These are phyloP conservation scores for Wallacemonas sp. DNA, from an alignment of 208 protist species.

Conservation along the genomic window DNA sequence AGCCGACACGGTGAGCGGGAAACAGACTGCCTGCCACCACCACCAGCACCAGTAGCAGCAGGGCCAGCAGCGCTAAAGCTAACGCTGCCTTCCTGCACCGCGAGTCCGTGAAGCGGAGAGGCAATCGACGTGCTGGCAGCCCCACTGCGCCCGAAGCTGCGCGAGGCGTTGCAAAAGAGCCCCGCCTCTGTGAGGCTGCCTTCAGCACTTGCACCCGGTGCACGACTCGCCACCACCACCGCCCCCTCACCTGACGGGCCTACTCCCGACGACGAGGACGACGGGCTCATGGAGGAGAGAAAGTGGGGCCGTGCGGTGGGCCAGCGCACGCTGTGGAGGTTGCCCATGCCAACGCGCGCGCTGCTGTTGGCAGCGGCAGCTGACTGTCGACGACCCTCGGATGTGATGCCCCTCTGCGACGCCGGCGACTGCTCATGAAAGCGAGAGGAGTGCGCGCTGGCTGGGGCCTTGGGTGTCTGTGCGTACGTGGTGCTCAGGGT, in stretches of 20 bases:
- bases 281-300: background rate
- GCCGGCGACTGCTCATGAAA: no score
- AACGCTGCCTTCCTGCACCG: no score
- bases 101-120: background rate
- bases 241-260: no score
- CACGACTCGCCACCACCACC: no score
- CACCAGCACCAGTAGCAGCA: no score
- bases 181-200: background rate
- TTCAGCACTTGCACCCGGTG: background rate
- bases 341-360: no score
- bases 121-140: background rate
- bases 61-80: no score
- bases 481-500: no score
- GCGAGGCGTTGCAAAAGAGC: background rate
- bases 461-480: constrained; percentile 3
- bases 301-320: constrained; percentile 3
- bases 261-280: background rate
- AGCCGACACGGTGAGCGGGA: no score
- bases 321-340: background rate
- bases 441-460: constrained; percentile 6
- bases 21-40: no score
- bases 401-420: no score
- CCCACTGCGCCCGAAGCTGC: background rate
- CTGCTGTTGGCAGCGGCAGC: background rate
- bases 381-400: no score